Evolutionary conservation across 257 asterid species (phyloP).

Genomic region (Verbena officinalis): DNA sequence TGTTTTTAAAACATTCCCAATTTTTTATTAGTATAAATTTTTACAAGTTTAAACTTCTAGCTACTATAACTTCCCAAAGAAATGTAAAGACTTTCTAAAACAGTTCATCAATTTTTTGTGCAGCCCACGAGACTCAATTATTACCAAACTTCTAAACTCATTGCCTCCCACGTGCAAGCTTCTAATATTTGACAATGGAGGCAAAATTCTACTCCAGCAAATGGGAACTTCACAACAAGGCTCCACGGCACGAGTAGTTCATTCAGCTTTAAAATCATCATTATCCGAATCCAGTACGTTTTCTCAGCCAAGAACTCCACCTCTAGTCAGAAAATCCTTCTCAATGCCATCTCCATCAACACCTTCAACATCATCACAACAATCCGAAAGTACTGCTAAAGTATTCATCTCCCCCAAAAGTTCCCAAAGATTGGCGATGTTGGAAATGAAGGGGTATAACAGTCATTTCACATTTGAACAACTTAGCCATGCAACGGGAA

Average conservation of each 20-base stretch:
- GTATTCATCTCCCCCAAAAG: slow-evolving; percentile 30
- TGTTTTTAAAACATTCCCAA: no score
- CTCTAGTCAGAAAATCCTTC: slow-evolving; percentile 47
- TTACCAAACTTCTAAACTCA: slow-evolving; percentile 50
- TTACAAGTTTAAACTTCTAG: no score
- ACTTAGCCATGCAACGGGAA: slow-evolving; percentile 48
- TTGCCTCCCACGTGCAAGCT: slow-evolving; percentile 87
- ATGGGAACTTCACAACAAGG: slow-evolving; percentile 82
- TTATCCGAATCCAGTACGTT: slow-evolving; percentile 42
- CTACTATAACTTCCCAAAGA: no score
- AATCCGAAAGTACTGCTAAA: slow-evolving; percentile 28
- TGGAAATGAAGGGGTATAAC: slow-evolving; percentile 40
- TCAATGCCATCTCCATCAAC: slow-evolving; percentile 62
- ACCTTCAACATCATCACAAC: slow-evolving; percentile 41
- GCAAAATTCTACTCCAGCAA: slow-evolving; percentile 56
- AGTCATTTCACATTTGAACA: slow-evolving; percentile 48
- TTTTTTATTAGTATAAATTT: no score
- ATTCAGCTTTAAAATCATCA: slow-evolving; percentile 46
- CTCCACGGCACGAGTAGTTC: slow-evolving; percentile 37
- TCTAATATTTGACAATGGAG: slow-evolving; percentile 60
- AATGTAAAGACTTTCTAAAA: background rate
- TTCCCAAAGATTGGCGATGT: slow-evolving; percentile 42
- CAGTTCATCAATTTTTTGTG: slow-evolving; percentile 22
- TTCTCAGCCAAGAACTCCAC: slow-evolving; percentile 27
- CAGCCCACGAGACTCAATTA: slow-evolving; percentile 51